These are phyloP conservation scores for Hanseniaspora uvarum DNA, from an alignment of 1,139 yeast genomes.

Conservation along the genomic window DNA sequence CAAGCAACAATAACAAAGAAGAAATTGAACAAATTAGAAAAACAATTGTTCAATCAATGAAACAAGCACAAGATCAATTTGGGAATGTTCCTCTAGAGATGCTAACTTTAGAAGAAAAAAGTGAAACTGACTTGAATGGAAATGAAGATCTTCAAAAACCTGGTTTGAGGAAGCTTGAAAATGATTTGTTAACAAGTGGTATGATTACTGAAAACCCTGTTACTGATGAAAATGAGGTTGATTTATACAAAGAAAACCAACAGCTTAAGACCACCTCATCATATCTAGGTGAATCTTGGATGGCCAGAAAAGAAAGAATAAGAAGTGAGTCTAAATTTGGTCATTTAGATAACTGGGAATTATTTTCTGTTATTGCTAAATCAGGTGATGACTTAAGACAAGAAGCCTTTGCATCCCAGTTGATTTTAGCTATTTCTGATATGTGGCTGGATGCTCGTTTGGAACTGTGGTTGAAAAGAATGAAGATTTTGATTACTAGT, in stretches of 20 bases:
- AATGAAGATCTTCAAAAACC: constrained; percentile 58
- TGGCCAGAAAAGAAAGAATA: constrained; percentile 65
- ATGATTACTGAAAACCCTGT: constrained; percentile 30
- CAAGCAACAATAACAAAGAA: constrained; percentile 43
- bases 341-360: constrained; percentile 81
- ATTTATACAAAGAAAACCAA: neutral
- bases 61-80: constrained; percentile 64
- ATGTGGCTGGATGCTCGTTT: constrained; percentile 65
- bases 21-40: constrained; percentile 62
- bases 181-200: constrained; percentile 75
- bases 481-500: constrained; percentile 85
- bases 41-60: constrained; percentile 81
- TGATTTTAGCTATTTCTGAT: constrained; percentile 73
- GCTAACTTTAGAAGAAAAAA: constrained; percentile 11
- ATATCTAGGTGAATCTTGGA: constrained; percentile 88
- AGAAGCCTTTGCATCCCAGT: constrained; percentile 94
- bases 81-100: constrained; percentile 30
- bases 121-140: constrained; percentile 29
- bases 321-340: constrained; percentile 70
- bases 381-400: constrained; percentile 93
- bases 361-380: constrained; percentile 88
- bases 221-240: constrained; percentile 23
- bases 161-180: constrained; percentile 82
- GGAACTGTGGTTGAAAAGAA: constrained; percentile 80
- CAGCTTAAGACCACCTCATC: constrained; percentile 35